A percentile compares a stretch with the other conserved stretches of the same genome.
These are phyloP conservation scores for Globisporangium radiosum DNA, from an alignment of 352 stramenopile species.

Conservation along the genomic window DNA sequence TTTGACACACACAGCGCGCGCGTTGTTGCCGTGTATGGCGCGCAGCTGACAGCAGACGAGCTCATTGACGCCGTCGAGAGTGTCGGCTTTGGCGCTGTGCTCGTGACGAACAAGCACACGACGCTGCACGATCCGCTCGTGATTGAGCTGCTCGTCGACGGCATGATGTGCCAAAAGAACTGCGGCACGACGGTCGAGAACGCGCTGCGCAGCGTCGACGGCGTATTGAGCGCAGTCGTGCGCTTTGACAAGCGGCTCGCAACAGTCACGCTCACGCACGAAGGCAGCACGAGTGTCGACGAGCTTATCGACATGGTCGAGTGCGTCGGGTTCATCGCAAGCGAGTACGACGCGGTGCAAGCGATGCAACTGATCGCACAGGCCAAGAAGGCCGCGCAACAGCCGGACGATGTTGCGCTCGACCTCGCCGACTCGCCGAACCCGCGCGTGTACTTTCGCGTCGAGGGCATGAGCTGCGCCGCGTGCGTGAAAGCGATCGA, in stretches of 20 bases:
- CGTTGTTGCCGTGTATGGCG: slow-evolving; percentile 41
- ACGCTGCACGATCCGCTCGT: slow-evolving; percentile 21
- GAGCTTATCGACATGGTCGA: slow-evolving; percentile 75
- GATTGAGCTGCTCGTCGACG: slow-evolving; percentile 79
- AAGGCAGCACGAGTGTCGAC: slow-evolving; percentile 43
- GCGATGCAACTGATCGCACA: slow-evolving; percentile 45
- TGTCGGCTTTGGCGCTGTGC: slow-evolving; percentile 65
- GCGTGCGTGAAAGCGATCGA: slow-evolving; percentile 86
- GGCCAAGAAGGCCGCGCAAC: slow-evolving; percentile 22
- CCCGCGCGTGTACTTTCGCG: slow-evolving; percentile 73
- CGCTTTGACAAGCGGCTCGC: slow-evolving; percentile 67
- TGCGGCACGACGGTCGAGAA: slow-evolving; percentile 89
- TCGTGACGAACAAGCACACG: slow-evolving; percentile 9
- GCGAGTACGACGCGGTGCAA: slow-evolving; percentile 45
- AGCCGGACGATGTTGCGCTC: slow-evolving; percentile 21
- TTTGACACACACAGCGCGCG: slow-evolving; percentile 59
- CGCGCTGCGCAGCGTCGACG: slow-evolving; percentile 68
- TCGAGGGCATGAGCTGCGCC: slow-evolving; percentile 84
- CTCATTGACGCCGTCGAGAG: slow-evolving; percentile 72
- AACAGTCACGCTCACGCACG: slow-evolving; percentile 41
- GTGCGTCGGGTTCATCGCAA: slow-evolving; percentile 60
- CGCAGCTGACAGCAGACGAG: slow-evolving; percentile 27
- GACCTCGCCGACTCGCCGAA: slow-evolving; percentile 33
- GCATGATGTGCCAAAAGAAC: slow-evolving; percentile 95
- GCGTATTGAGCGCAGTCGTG: slow-evolving; percentile 64